Percentiles rank a stretch among this genome's conserved stretches.
These are phyloP conservation scores for Quercus tomentella DNA, from an alignment of 331 rosid genomes.

Conservation along the genomic window DNA sequence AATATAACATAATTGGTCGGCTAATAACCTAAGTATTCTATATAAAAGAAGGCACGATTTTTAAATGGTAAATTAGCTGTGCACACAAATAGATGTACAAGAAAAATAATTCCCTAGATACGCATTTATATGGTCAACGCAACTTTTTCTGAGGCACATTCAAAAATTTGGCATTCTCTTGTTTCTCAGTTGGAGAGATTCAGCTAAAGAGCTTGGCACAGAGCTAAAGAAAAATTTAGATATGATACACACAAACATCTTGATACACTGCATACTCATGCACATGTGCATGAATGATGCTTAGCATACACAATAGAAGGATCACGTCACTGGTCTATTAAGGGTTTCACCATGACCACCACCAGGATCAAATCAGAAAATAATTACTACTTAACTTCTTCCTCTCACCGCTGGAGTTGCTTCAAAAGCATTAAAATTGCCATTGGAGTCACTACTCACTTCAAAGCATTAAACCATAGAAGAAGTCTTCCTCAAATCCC, in stretches of 20 bases:
- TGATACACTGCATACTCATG: neutral
- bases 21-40: too few relatives aligned
- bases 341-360: neutral
- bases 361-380: neutral
- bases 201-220: neutral
- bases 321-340: neutral
- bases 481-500: slow-evolving; percentile 41
- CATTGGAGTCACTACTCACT: neutral
- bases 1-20: too few relatives aligned
- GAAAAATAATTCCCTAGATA: neutral
- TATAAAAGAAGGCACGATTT: neutral
- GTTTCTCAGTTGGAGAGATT: neutral
- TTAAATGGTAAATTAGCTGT: neutral
- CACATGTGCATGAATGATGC: slow-evolving; percentile 1
- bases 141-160: neutral
- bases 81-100: neutral
- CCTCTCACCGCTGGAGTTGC: neutral
- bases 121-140: neutral
- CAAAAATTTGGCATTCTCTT: neutral
- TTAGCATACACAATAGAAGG: neutral
- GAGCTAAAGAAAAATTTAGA: neutral
- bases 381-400: neutral
- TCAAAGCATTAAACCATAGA: slow-evolving; percentile 9
- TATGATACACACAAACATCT: neutral
- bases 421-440: slow-evolving; percentile 14